These are phyloP conservation scores for Heritiera fomes DNA, from an alignment of 345 rosid genomes.

Conservation along the genomic window DNA sequence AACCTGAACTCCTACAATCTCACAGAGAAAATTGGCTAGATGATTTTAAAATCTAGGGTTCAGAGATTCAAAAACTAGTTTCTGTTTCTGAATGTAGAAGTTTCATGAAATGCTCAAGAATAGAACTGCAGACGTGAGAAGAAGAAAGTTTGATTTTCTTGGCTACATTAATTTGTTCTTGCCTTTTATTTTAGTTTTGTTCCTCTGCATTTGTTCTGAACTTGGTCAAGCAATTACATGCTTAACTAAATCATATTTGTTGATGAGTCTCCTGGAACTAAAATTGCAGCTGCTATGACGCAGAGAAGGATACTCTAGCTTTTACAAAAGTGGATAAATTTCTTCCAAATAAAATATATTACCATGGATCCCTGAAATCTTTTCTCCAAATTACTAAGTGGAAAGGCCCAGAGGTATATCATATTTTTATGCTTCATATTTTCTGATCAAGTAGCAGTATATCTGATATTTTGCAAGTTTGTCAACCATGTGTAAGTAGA, in stretches of 20 bases:
- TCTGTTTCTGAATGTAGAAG: background rate
- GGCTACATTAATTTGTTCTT: background rate
- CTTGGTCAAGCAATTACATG: constrained; percentile 1
- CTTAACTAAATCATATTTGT: background rate
- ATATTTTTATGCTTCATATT: constrained; percentile 17
- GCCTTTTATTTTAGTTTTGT: background rate
- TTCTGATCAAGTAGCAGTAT: background rate
- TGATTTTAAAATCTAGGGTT: background rate
- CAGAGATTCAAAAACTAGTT: background rate
- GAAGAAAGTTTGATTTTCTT: background rate
- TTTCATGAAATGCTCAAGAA: background rate
- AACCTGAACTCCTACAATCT: background rate
- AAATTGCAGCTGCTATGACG: constrained; percentile 74
- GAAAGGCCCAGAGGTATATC: constrained; percentile 91
- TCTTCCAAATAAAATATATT: too few relatives aligned
- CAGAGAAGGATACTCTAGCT: constrained; percentile 79
- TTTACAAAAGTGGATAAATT: constrained; percentile 40
- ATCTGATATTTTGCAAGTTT: constrained; percentile 10
- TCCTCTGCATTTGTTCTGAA: background rate
- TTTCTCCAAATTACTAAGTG: constrained; percentile 94
- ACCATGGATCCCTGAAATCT: constrained; percentile 83
- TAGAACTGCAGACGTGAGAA: background rate
- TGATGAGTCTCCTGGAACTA: constrained; percentile 6
- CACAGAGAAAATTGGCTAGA: background rate
- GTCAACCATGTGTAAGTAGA: constrained; percentile 10